phyloP scores from a whole-genome alignment of 257 asterid genomes.

The Jaltomata sinuosa region DNA sequence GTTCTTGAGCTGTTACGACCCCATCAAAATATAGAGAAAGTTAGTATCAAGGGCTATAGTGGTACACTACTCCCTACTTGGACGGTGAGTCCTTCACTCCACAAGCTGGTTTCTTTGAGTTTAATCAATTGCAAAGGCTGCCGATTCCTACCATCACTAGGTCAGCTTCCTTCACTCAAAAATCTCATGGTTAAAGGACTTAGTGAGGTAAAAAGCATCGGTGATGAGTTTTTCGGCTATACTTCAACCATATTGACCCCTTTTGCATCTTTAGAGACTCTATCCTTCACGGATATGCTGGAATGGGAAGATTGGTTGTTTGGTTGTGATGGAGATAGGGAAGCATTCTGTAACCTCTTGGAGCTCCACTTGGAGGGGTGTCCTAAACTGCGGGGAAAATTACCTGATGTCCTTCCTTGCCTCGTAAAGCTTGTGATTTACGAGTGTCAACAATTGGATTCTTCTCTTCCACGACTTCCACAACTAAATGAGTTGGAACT shows the following conservation, averaged over 20 bases:
- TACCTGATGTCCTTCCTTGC: conserved; percentile 26
- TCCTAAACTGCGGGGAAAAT: conserved; percentile 27
- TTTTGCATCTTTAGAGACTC: conserved; percentile 28
- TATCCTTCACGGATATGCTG: conserved; percentile 27
- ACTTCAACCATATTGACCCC: conserved; percentile 14
- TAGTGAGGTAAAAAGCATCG: conserved; percentile 18
- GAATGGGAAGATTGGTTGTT: conserved; percentile 38
- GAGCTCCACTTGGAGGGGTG: conserved; percentile 35
- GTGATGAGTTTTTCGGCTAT: conserved; percentile 34
- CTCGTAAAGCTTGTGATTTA: conserved; percentile 22
- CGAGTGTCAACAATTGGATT: conserved; percentile 22
- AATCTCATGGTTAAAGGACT: conserved; percentile 24
- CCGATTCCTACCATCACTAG: conserved; percentile 28
- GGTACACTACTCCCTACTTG: conserved; percentile 33
- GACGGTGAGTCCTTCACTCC: conserved; percentile 29
- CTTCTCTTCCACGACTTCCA: conserved; percentile 26
- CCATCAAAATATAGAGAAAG: conserved; percentile 21
- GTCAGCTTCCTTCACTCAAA: conserved; percentile 30
- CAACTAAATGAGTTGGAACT: conserved; percentile 23
- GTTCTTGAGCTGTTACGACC: conserved; percentile 43
- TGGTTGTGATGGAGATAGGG: conserved; percentile 3
- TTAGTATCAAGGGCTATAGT: conserved; percentile 19
- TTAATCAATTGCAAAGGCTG: conserved; percentile 33
- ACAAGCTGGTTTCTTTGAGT: conserved; percentile 23
- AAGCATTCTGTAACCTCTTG: conserved; percentile 21